These are phyloP conservation scores for Fusarium domesticum DNA, from an alignment of 2,329 filamentous ascomycete genomes.

Conservation along the genomic window DNA sequence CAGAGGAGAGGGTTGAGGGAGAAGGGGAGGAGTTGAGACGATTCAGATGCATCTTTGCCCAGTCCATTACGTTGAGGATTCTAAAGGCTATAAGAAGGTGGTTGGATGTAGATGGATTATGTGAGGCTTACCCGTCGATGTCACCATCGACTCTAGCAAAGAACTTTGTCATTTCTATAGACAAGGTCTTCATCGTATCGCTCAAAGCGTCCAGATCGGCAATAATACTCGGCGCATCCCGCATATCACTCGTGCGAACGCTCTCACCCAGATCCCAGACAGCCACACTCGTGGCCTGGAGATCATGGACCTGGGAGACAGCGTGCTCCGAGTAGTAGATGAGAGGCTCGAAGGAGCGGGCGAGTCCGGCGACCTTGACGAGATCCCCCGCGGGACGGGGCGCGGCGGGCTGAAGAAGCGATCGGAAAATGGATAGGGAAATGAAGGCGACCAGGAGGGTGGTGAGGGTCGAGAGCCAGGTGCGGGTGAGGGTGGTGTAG, in stretches of 20 bases:
- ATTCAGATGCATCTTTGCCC: constrained; percentile 81
- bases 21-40: constrained; percentile 62
- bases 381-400: constrained; percentile 57
- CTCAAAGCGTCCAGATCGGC: constrained; percentile 80
- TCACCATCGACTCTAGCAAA: constrained; percentile 92
- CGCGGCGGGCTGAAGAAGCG: constrained; percentile 65
- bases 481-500: constrained; percentile 61
- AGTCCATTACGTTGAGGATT: constrained; percentile 94
- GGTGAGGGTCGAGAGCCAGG: constrained; percentile 64
- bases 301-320: constrained; percentile 76
- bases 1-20: constrained; percentile 57
- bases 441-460: constrained; percentile 61
- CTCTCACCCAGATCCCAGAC: constrained; percentile 95
- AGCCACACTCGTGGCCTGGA: constrained; percentile 88
- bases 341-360: constrained; percentile 87
- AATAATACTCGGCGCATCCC: constrained; percentile 81
- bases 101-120: neutral
- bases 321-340: constrained; percentile 94
- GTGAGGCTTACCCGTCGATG: constrained; percentile 65
- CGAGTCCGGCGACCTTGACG: constrained; percentile 84
- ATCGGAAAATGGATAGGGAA: constrained; percentile 61
- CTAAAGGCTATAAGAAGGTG: constrained; percentile 37
- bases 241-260: constrained; percentile 86
- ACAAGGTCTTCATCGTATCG: constrained; percentile 79
- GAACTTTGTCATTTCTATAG: constrained; percentile 83